phyloP scores from a whole-genome alignment of 225 moss, liverwort and hornwort genomes.

The Takakia lepidozioides region DNA sequence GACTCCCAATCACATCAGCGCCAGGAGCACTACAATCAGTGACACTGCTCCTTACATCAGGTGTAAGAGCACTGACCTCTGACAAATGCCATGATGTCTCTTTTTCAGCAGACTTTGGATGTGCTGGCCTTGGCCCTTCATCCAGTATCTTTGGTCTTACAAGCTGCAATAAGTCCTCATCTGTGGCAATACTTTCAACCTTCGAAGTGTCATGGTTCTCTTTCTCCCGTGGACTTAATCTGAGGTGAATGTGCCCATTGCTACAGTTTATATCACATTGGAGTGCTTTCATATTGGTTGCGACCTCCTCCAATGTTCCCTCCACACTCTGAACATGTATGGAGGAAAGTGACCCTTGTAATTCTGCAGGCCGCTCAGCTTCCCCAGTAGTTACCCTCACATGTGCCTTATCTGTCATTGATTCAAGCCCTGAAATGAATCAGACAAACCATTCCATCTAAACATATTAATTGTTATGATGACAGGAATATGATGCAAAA shows the following conservation, averaged over 20 bases:
- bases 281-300: conserved; percentile 9
- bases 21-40: too few species aligned
- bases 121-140: not conserved
- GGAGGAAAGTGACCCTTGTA: conserved; percentile 12
- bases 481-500: too few species aligned
- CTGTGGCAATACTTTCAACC: not conserved
- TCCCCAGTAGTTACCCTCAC: conserved; percentile 25
- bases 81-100: too few species aligned
- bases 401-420: conserved; percentile 15
- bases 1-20: too few species aligned
- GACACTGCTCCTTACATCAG: too few species aligned
- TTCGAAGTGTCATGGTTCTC: not conserved
- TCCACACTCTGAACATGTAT: conserved; percentile 9
- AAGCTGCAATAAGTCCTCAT: conserved; percentile 11
- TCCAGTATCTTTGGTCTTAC: conserved; percentile 15
- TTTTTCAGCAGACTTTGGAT: too few species aligned
- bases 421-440: not conserved
- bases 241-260: conserved; percentile 21
- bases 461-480: too few species aligned
- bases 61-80: too few species aligned
- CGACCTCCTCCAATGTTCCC: conserved; percentile 10
- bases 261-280: conserved; percentile 20
- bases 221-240: conserved; percentile 3
- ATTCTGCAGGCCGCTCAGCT: conserved; percentile 44
- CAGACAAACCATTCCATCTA: too few species aligned